Conservation (phyloP, 2,329 filamentous ascomycete genomes). For the Fusarium compactum region DNA sequence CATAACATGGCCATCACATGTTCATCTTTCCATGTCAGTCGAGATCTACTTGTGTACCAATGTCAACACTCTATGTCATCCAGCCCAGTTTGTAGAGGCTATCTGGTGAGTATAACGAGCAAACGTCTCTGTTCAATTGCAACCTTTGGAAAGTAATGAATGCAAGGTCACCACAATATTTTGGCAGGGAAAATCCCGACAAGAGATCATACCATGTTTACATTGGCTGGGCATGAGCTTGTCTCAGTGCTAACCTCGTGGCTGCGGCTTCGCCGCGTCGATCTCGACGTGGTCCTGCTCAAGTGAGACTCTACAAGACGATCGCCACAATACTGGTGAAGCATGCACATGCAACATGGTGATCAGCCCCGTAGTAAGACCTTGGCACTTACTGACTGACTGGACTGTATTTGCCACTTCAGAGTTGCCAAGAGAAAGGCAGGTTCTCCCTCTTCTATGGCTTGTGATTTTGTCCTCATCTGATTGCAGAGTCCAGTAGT, state of each 20-base stretch:
- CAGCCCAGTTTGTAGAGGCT: not conserved
- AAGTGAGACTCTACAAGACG: not conserved
- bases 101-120: not conserved
- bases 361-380: not conserved
- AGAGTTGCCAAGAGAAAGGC: not conserved
- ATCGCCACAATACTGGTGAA: not conserved
- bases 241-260: not conserved
- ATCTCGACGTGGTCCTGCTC: not conserved
- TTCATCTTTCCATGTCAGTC: not conserved
- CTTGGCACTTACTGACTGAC: not conserved
- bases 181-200: not conserved
- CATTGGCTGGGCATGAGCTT: not conserved
- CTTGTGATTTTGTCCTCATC: not conserved
- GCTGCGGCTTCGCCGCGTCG: not conserved
- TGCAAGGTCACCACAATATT: not conserved
- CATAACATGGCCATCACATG: not conserved
- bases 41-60: not conserved
- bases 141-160: too few relatives aligned
- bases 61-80: not conserved
- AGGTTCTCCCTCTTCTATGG: not conserved
- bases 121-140: not conserved
- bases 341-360: not conserved
- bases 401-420: not conserved
- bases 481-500: not conserved
- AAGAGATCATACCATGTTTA: not conserved